Base-by-base conservation (phyloP, 176 grass and related monocot species). In the Raddia guianensis region DNA sequence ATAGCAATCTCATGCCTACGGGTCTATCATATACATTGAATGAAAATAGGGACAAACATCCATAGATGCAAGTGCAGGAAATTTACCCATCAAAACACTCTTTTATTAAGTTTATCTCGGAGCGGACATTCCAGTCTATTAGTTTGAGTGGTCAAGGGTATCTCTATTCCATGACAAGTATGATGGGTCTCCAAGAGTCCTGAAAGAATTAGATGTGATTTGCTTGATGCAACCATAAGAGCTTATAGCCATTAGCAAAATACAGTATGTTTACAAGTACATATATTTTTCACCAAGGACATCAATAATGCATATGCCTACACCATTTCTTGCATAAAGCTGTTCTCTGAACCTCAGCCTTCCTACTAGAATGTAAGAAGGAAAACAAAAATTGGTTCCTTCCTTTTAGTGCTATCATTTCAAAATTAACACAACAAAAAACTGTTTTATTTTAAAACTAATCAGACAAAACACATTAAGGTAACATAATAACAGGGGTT, bases 161-260 rank as follows among this genome's bases (percentile, higher is more conserved):
- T 80, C 70, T 75, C 66, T 91, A 76, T 98, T 98, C 95, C 95
- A 98, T 58, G 92, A 93, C 80, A 98, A 81, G 62, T 84, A 91
- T 49, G 88, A 87, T 63, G 95, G 92, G 76, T 98, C 95, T 72
- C 88, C 95, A 82, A 98, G 86, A 14, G 86, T 91, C 88, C 95
- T 98, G 90, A 59, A 89, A 74, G 78, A 88, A 82, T 15, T n/a
- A 66, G 19, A 73, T 75, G 33, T 43, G 56, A 73, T 75, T 80
- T 83, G 54, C 49, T 48, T 37, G 37, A 16, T 19, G 32, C 33
- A 50, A 59, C 43, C 59, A 43, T 78, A 66, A 50, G 43, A 78
- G 72, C 5, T 49, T 60, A 54, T 19, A 74, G 49, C 14, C 16
- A 49, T 58, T 73, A 50, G 4, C 48, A 43, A 14, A 75, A 48